Conservation (phyloP, 2,329 filamentous ascomycete genomes). For the Thelonectria blattea region DNA sequence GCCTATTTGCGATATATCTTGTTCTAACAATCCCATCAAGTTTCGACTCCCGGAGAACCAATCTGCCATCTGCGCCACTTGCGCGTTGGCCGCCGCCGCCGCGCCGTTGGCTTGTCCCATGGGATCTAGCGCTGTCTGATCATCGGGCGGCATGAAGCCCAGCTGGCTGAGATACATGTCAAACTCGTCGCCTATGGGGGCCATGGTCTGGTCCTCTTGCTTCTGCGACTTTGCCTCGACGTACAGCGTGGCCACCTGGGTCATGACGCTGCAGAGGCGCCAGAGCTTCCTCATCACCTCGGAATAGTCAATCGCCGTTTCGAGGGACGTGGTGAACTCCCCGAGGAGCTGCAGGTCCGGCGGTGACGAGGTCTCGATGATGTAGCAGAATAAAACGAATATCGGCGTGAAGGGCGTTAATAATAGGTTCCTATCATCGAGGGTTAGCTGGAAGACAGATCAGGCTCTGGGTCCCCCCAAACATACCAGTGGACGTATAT, state of each 20-base stretch:
- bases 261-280: slow-evolving; percentile 66
- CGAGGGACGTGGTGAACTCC: slow-evolving; percentile 62
- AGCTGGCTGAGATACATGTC: slow-evolving; percentile 69
- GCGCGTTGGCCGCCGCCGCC: slow-evolving; percentile 35
- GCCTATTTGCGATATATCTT: slow-evolving; percentile 59
- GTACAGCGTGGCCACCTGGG: slow-evolving; percentile 66
- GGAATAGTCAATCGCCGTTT: slow-evolving; percentile 57
- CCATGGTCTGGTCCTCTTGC: slow-evolving; percentile 52
- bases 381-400: slow-evolving; percentile 64
- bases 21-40: slow-evolving; percentile 69
- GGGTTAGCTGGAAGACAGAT: slow-evolving; percentile 17
- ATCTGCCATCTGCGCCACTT: slow-evolving; percentile 60
- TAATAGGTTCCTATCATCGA: slow-evolving; percentile 54
- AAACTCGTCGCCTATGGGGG: slow-evolving; percentile 63
- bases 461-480: neutral
- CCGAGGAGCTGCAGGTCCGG: slow-evolving; percentile 61
- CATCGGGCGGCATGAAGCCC: slow-evolving; percentile 60
- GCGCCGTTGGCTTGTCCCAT: slow-evolving; percentile 27
- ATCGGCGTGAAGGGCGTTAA: slow-evolving; percentile 65
- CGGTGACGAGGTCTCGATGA: slow-evolving; percentile 59
- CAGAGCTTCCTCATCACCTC: slow-evolving; percentile 66
- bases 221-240: slow-evolving; percentile 63
- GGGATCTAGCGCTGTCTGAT: slow-evolving; percentile 36
- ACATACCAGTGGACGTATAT: slow-evolving; percentile 60
- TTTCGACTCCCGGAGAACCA: slow-evolving; percentile 72